phyloP scores from a whole-genome alignment of 306 rosid species.

The Canavalia ensiformis region DNA sequence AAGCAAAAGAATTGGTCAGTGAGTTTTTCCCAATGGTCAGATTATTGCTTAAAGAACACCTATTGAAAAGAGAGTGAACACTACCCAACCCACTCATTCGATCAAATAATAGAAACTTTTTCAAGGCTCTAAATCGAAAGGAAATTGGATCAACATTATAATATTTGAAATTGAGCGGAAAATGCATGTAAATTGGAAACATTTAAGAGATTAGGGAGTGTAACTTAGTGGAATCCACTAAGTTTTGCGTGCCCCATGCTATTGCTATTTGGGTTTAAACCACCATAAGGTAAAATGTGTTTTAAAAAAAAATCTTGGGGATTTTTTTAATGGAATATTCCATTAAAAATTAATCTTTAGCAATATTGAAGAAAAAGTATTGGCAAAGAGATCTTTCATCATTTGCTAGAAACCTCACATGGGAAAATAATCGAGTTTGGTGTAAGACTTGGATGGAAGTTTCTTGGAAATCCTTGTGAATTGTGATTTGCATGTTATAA shows the following conservation, averaged over 20 bases:
- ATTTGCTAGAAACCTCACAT: background rate
- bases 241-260: background rate
- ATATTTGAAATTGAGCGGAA: constrained; percentile 12
- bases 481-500: background rate
- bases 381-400: background rate
- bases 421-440: background rate
- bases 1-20: constrained; percentile 44
- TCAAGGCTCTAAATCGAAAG: constrained; percentile 1
- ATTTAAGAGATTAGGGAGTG: background rate
- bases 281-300: background rate
- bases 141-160: constrained; percentile 2
- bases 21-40: constrained; percentile 28
- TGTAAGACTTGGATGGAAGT: background rate
- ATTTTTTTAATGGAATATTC: background rate
- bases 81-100: constrained; percentile 18
- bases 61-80: constrained; percentile 21
- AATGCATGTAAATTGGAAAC: constrained; percentile 9
- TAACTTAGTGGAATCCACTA: constrained; percentile 18
- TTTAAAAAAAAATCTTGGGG: background rate
- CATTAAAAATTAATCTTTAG: background rate
- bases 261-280: background rate
- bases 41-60: constrained; percentile 55
- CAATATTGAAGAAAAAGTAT: background rate
- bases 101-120: constrained; percentile 14
- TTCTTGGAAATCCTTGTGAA: background rate